Base-by-base conservation (phyloP, 2,329 filamentous ascomycete species). In the Pseudogymnoascus sp. region DNA sequence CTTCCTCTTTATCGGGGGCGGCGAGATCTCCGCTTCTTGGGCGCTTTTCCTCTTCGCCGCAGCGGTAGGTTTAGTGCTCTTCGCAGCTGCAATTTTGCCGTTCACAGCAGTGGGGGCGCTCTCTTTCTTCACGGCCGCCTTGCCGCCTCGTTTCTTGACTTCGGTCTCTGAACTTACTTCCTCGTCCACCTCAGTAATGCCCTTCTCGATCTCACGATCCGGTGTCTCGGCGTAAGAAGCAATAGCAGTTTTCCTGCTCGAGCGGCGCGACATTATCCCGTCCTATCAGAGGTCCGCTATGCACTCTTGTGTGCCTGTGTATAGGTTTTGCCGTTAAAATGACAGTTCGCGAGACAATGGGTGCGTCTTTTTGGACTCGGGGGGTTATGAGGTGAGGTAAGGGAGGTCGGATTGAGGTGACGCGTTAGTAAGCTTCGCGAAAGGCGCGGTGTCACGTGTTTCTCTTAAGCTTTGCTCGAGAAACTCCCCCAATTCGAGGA, bases 231-330 rank as follows among this genome's bases (percentile, higher is more conserved):
- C 33, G 23, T 64, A 60, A 19, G 47, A 21, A 26, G 50, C 15
- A 8, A 15, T 61, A 31, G 67, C 66, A 15, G 59, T 47, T 53
- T 68, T 70, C 21, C 65, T 68, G 23, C 63, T 67, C 8, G 66
- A 65, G 67, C 68, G 69, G 64, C 67, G 69, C 68, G 69, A 65
- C 70, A 72, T 72, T 59, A 47, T 47, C 19, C 23, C 19, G 11
- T 23, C 42, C 11, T 23, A 13, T 21, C 11, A 15, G 15, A 47
- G 15, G 10, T 44, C 8, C 19, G 10, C 3, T 23, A 23, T 47
- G n/a, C 42, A 5, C 11, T 44, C 17, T 23, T 44, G 36, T 4
- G 17, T 19, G 7, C n/a, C n/a, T 19, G 38, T 21, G 21, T 44
- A 44, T 44, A 7, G n/a, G n/a, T 7, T 28, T 28, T 28, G 26